A percentile compares a stretch with the other conserved stretches of the same genome.
Conservation (phyloP, 768 basidiomycete genomes). For the Tephrocybe sp. region DNA sequence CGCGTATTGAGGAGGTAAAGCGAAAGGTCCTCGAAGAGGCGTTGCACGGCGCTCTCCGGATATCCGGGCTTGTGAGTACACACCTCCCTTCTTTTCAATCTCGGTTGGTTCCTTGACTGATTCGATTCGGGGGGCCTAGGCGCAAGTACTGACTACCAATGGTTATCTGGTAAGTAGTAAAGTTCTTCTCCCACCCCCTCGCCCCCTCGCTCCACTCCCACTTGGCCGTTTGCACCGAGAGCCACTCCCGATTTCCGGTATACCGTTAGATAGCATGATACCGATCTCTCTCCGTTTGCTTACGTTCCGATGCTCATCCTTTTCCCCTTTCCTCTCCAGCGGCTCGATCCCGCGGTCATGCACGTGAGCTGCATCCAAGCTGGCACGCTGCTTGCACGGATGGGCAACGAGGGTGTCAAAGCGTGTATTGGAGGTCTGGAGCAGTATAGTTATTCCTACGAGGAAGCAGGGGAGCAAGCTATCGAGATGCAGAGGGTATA, state of each 20-base stretch:
- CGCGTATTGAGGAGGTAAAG: constrained; percentile 60
- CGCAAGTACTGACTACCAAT: constrained; percentile 80
- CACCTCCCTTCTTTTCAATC: neutral
- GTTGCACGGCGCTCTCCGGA: constrained; percentile 79
- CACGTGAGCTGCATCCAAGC: constrained; percentile 84
- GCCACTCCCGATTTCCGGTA: neutral
- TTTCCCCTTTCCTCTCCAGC: constrained; percentile 31
- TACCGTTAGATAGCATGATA: neutral
- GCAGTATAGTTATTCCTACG: constrained; percentile 87
- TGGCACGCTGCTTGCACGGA: constrained; percentile 74
- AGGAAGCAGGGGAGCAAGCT: constrained; percentile 79
- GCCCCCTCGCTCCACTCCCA: constrained; percentile 7
- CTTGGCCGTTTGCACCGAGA: neutral
- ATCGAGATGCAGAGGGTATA: constrained; percentile 59
- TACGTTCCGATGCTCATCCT: constrained; percentile 2
- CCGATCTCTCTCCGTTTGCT: constrained; percentile 4
- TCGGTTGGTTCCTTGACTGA: constrained; percentile 1
- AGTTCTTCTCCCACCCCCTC: constrained; percentile 8
- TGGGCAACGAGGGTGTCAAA: constrained; percentile 79
- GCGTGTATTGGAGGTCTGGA: constrained; percentile 83
- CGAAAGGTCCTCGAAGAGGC: constrained; percentile 78
- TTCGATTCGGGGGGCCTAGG: constrained; percentile 36
- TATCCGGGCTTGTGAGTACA: constrained; percentile 78
- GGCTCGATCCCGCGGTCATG: constrained; percentile 86
- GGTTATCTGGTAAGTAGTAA: constrained; percentile 68